Evolutionary conservation across 2,329 filamentous ascomycete genomes (phyloP), one percentile per base, ranked within the genome.

Genomic region (Arthroderma sp.): DNA sequence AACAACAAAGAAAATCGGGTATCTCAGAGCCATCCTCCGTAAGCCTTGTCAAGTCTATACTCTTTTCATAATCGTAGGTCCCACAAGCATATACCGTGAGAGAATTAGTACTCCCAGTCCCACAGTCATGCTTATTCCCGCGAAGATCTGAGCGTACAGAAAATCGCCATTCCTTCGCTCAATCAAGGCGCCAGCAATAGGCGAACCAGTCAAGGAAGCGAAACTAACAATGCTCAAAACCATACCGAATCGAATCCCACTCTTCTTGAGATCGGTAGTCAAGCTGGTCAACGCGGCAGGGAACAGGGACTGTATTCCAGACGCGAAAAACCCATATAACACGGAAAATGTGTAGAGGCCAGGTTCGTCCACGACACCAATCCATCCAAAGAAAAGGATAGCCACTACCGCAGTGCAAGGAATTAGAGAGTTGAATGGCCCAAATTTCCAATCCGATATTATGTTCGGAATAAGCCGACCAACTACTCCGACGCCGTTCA

Each of bases 281-380:
- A 78, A 60, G 36, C 71, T 73, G 41, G 70, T 73, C 36, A 82
- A 54, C 0, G 72, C 74, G 0, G 79, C 77, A 0, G 82, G 80
- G 53, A 84, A 83, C 7, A 86, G 57, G 5, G 72, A 72, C 60
- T 84, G 80, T 39, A 84, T 74, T 0, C 70, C 77, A 0, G 78
- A 79, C 0, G 72, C 76, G 2, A 72, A 72, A 40, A 83, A 66
- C 1, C 83, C 83, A 54, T 82, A 83, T 45, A 80, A 68, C 0
- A 70, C 64, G 0, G 74, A 65, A 70, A 82, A 86, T 1, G 66
- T 68, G 54, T 82, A 83, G 29, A 85, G 62, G 0, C 72, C 71
- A 0, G 62, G 40, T 0, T 70, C 58, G 10, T 63, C 62, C 1
- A 57, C 49, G 5, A 86, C 74, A 1, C 68, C 72, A 11, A 75